A percentile compares a stretch with the other conserved stretches of the same genome.
These are phyloP conservation scores for Trichophyton mentagrophytes DNA, from an alignment of 2,329 filamentous ascomycete genomes.

Conservation along the genomic window DNA sequence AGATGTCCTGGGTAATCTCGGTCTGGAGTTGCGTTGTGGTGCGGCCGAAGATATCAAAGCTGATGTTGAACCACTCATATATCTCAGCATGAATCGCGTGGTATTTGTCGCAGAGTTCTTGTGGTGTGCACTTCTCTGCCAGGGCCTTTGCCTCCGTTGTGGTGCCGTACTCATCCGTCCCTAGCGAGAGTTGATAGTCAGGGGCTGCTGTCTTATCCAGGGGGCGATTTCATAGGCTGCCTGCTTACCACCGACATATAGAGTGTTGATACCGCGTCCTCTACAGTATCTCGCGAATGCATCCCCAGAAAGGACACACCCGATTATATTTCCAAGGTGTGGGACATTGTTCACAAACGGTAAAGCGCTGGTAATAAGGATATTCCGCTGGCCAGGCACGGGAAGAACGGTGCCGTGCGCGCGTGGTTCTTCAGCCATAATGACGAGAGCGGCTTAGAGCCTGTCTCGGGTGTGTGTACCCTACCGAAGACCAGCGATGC, in stretches of 20 bases:
- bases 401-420: background rate
- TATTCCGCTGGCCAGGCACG: conserved; percentile 23
- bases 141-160: conserved; percentile 44
- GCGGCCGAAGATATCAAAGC: conserved; percentile 56
- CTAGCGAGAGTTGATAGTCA: background rate
- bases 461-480: background rate
- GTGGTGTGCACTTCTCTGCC: conserved; percentile 38
- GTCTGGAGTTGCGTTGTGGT: conserved; percentile 88
- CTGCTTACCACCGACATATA: conserved; percentile 38
- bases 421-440: background rate
- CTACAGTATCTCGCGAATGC: conserved; percentile 38
- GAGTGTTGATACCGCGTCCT: conserved; percentile 39
- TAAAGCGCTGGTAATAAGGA: conserved; percentile 44
- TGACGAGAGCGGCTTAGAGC: background rate
- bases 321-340: conserved; percentile 41
- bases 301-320: conserved; percentile 40
- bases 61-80: conserved; percentile 44
- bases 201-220: background rate
- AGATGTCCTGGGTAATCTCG: conserved; percentile 84
- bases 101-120: conserved; percentile 43
- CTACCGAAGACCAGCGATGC: no score
- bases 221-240: background rate
- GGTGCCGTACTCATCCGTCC: conserved; percentile 41
- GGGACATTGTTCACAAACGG: conserved; percentile 47
- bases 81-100: conserved; percentile 39